Base-by-base conservation (phyloP, 257 asterid genomes). In the Ajuga chamaepitys region DNA sequence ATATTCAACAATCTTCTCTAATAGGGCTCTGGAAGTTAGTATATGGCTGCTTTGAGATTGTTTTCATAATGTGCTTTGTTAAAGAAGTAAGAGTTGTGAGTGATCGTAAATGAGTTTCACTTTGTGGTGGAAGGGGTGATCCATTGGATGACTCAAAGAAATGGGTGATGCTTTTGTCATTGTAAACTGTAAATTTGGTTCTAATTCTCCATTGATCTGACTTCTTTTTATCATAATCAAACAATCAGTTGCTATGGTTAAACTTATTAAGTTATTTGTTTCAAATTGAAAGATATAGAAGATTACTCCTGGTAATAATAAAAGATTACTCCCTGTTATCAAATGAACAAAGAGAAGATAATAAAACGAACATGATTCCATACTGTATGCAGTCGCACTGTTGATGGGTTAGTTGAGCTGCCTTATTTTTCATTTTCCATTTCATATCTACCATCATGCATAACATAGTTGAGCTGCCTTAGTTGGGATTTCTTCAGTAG, bases 71-170 rank as follows among this genome's bases (percentile, higher is more conserved):
- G 25, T 62, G 52, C 21, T 52, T 5, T 61, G 66, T 14, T 14
- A 28, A 18, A 16, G 63, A 44, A 42, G 1, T 5, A 7, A 41
- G 28, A 40, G 34, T 3, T 10, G 22, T 13, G 24, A 14, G 40
- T 57, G 37, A 47, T 51, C 57, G 71, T n/a, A 56, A 17, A 62
- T 17, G 58, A 55, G 57, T 38, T 68, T 20, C 24, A 26, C 20
- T 45, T 14, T 38, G 26, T 37, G 1, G 9, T 5, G 41, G 13
- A 37, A 30, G 41, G n/a, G 44, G 34, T 20, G 45, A 17, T 9
- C 32, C 16, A 21, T 51, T 56, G 30, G 24, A 12, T 14, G n/a
- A 9, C 32, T 28, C 18, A 62, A 20, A 37, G 46, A 21, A 13
- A 1, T 9, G 45, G 25, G 14, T 26, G 7, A 52, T 51, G 54